These are phyloP conservation scores for Aspergillus fumigatiaffinis DNA, from an alignment of 2,329 filamentous ascomycete genomes.

Conservation along the genomic window DNA sequence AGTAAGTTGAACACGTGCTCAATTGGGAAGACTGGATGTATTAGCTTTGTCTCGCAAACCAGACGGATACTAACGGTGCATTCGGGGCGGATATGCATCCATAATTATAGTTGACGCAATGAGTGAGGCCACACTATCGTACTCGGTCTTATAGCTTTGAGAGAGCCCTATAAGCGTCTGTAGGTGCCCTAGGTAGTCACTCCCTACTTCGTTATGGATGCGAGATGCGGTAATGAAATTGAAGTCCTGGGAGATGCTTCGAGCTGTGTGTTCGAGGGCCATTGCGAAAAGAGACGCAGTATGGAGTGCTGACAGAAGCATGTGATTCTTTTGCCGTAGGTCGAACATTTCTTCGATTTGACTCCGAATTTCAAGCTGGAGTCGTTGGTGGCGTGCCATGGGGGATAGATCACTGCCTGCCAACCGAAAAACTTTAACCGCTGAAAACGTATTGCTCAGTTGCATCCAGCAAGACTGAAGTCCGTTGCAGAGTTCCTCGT, in stretches of 20 bases:
- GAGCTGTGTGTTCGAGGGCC: slow-evolving; percentile 1
- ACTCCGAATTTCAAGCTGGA: slow-evolving; percentile 3
- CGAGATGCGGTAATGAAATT: slow-evolving; percentile 3
- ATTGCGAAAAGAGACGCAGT: slow-evolving; percentile 1
- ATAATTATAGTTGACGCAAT: slow-evolving; percentile 9
- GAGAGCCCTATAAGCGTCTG: slow-evolving; percentile 6
- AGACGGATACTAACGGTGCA: slow-evolving; percentile 4
- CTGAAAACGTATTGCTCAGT: slow-evolving; percentile 2
- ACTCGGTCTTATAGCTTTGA: background rate
- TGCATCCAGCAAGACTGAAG: background rate
- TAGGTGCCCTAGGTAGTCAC: slow-evolving; percentile 5
- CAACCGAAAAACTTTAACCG: slow-evolving; percentile 4
- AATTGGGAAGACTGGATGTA: slow-evolving; percentile 3
- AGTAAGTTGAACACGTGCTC: background rate
- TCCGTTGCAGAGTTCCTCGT: background rate
- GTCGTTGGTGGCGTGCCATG: slow-evolving; percentile 4
- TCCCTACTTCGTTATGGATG: background rate
- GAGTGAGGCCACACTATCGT: slow-evolving; percentile 6
- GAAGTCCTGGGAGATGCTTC: background rate
- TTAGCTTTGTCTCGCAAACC: background rate
- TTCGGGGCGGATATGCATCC: slow-evolving; percentile 7
- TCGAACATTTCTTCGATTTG: background rate
- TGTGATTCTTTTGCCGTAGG: background rate
- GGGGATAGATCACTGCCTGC: slow-evolving; percentile 7
- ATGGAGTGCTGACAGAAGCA: slow-evolving; percentile 3